Conservation (phyloP, 2,329 filamentous ascomycete species). For the Lasiodiplodia sp. region DNA sequence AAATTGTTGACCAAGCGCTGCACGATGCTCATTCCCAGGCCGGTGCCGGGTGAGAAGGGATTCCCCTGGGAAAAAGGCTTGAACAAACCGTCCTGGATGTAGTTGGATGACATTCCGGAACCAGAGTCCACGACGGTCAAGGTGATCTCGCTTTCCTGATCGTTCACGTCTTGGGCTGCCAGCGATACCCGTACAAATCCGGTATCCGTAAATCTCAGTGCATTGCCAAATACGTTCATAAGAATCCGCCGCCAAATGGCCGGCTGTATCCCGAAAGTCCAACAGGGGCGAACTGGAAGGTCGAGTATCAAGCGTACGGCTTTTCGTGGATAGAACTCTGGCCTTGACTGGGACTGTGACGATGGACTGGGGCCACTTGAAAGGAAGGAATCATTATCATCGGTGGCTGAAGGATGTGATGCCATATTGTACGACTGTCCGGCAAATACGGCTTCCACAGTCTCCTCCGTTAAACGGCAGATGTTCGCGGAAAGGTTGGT, state of each 20-base stretch:
- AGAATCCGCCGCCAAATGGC: slow-evolving; percentile 61
- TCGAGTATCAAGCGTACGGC: slow-evolving; percentile 55
- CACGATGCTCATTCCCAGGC: slow-evolving; percentile 48
- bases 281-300: slow-evolving; percentile 54
- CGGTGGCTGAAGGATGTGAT: background rate
- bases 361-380: background rate
- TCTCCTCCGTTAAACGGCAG: slow-evolving; percentile 45
- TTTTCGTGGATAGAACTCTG: background rate
- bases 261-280: slow-evolving; percentile 63
- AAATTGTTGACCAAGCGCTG: slow-evolving; percentile 47
- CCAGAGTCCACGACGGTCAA: slow-evolving; percentile 48
- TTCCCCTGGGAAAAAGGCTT: slow-evolving; percentile 50
- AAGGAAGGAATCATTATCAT: background rate
- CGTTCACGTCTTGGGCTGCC: background rate
- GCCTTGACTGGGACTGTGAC: background rate
- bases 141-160: slow-evolving; percentile 24
- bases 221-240: slow-evolving; percentile 69
- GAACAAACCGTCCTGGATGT: slow-evolving; percentile 45
- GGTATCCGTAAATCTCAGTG: slow-evolving; percentile 64
- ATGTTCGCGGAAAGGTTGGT: slow-evolving; percentile 37
- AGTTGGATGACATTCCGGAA: slow-evolving; percentile 50
- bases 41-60: slow-evolving; percentile 46
- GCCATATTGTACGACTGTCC: slow-evolving; percentile 6
- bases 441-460: slow-evolving; percentile 42
- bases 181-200: slow-evolving; percentile 5